Percentiles rank a stretch among this genome's conserved stretches.
Evolutionary conservation across 306 rosid genomes (phyloP).

Genomic region (Amphicarpaea edgeworthii): DNA sequence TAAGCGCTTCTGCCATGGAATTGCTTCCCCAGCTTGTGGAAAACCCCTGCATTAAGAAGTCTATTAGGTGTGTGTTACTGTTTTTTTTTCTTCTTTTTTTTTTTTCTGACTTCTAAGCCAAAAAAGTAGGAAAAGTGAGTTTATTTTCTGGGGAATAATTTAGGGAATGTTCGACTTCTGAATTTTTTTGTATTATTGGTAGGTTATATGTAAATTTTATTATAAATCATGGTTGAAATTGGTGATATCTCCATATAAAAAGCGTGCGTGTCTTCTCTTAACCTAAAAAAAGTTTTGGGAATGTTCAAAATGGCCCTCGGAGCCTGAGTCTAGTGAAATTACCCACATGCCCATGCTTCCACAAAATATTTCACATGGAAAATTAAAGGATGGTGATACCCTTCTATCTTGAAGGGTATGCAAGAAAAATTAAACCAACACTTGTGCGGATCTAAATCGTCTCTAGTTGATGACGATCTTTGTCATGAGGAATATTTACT

Average conservation of each 20-base stretch:
- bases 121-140: background rate
- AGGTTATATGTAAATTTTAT: too few species aligned
- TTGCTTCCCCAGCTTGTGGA: conserved; percentile 57
- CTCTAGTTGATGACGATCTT: conserved; percentile 9
- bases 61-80: conserved; percentile 61
- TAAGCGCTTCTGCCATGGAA: conserved; percentile 50
- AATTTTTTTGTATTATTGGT: too few species aligned
- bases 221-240: too few species aligned
- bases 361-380: background rate
- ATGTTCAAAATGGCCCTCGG: background rate
- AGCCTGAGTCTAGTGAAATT: conserved; percentile 37
- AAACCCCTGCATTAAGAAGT: conserved; percentile 52
- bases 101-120: conserved; percentile 11
- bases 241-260: too few species aligned
- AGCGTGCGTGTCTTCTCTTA: too few species aligned
- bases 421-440: background rate
- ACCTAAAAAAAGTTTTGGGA: too few species aligned
- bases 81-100: background rate
- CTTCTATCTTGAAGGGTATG: conserved; percentile 1
- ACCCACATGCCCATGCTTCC: conserved; percentile 35
- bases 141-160: conserved; percentile 7
- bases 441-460: conserved; percentile 5
- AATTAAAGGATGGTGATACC: conserved; percentile 8
- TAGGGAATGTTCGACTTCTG: background rate
- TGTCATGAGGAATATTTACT: background rate